Evolutionary conservation across 2,329 filamentous ascomycete genomes (phyloP).

Genomic region (Aspergillus novoparasiticus): DNA sequence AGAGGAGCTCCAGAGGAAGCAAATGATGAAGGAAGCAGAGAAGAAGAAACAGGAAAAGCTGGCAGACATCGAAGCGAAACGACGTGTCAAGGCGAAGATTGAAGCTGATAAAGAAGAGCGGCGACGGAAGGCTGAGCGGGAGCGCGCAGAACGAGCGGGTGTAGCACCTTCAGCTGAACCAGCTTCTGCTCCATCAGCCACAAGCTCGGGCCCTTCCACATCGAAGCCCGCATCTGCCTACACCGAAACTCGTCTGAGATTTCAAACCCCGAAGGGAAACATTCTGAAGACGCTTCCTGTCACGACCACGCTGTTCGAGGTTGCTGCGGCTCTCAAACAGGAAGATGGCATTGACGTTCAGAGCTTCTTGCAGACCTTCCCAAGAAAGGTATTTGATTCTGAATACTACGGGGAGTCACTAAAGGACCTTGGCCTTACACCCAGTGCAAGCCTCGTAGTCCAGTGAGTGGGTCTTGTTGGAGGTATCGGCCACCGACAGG

Average conservation of each 20-base stretch:
- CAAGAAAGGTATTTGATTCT: conserved; percentile 73
- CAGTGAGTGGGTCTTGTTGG: conserved; percentile 38
- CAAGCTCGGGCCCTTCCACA: conserved; percentile 50
- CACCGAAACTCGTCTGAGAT: conserved; percentile 76
- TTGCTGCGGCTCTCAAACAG: conserved; percentile 72
- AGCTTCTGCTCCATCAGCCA: conserved; percentile 46
- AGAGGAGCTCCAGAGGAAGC: conserved; percentile 83
- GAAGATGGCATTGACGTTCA: conserved; percentile 72
- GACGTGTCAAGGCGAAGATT: conserved; percentile 88
- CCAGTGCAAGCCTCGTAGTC: conserved; percentile 86
- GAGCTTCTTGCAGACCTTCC: conserved; percentile 85
- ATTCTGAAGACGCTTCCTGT: conserved; percentile 85
- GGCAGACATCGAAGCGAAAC: conserved; percentile 82
- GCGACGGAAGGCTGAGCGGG: conserved; percentile 78
- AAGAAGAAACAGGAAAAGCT: conserved; percentile 86
- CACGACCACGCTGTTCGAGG: conserved; percentile 90
- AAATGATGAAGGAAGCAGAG: conserved; percentile 88
- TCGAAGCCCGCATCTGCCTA: conserved; percentile 71
- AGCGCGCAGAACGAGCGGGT: conserved; percentile 87
- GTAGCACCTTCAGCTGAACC: conserved; percentile 55
- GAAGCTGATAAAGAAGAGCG: conserved; percentile 92
- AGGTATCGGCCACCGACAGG: not conserved
- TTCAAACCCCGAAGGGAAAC: conserved; percentile 76
- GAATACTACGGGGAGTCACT: conserved; percentile 87
- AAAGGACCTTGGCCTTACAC: conserved; percentile 87